Conservation (phyloP, 2,329 filamentous ascomycete genomes). For the Colletotrichum tamarilloi region DNA sequence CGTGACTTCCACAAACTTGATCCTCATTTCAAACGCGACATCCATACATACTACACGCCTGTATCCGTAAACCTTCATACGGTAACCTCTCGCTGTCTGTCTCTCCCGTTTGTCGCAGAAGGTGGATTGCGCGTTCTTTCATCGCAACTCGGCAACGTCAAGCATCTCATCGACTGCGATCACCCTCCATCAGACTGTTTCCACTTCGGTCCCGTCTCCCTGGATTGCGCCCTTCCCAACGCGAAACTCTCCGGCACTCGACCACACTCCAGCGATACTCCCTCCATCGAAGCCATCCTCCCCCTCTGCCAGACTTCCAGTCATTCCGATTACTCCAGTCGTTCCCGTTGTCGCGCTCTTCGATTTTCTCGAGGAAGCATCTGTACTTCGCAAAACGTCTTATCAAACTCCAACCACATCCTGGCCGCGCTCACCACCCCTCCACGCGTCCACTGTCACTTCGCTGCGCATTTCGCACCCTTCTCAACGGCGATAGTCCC, state of each 20-base stretch:
- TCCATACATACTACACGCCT: not conserved
- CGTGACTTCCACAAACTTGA: not conserved
- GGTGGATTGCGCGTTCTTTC: not conserved
- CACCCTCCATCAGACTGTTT: not conserved
- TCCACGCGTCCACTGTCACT: not conserved
- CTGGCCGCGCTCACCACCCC: not conserved
- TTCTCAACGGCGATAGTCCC: constrained; percentile 20
- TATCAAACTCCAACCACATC: not conserved
- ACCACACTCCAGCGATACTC: constrained; percentile 7
- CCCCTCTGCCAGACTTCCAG: not conserved
- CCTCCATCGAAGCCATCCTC: not conserved
- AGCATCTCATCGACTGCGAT: not conserved
- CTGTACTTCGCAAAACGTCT: not conserved
- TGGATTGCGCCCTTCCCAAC: constrained; percentile 9
- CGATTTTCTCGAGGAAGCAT: not conserved
- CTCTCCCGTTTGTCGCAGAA: not conserved
- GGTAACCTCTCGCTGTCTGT: not conserved
- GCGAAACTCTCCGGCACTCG: constrained; percentile 13
- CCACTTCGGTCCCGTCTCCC: not conserved
- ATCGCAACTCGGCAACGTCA: not conserved
- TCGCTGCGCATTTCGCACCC: not conserved
- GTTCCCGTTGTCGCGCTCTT: not conserved
- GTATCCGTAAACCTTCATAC: not conserved
- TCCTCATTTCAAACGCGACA: not conserved
- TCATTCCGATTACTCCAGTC: not conserved